Percentiles rank a stretch among this genome's conserved stretches.
These are phyloP conservation scores for Wickerhamomyces pijperi DNA, from an alignment of 805 yeast species.

Conservation along the genomic window DNA sequence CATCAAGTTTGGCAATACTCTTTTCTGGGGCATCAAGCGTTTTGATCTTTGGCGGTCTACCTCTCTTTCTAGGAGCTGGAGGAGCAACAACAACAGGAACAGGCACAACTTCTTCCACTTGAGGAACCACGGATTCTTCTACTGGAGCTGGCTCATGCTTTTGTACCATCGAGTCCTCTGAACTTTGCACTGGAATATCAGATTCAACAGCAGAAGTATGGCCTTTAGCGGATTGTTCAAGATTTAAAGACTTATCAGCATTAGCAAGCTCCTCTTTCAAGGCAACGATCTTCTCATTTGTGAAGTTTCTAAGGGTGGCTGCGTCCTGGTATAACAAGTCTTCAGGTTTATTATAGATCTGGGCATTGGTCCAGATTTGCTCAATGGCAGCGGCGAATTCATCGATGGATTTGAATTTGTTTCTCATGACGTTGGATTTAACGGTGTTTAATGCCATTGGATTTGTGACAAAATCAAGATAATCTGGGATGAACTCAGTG, in stretches of 20 bases:
- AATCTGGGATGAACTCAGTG: slow-evolving; percentile 66
- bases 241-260: too few species aligned
- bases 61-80: background rate
- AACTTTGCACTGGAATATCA: too few species aligned
- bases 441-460: slow-evolving; percentile 69
- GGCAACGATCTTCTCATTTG: slow-evolving; percentile 28
- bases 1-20: slow-evolving; percentile 5
- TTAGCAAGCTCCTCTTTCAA: slow-evolving; percentile 12
- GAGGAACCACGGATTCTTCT: background rate
- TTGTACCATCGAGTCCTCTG: slow-evolving; percentile 5
- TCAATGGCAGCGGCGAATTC: slow-evolving; percentile 48
- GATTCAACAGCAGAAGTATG: too few species aligned
- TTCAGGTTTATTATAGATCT: slow-evolving; percentile 61
- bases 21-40: background rate
- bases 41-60: slow-evolving; percentile 1
- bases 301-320: slow-evolving; percentile 39
- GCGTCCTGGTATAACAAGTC: slow-evolving; percentile 70
- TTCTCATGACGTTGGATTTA: slow-evolving; percentile 36
- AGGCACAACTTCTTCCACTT: background rate
- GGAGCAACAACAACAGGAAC: background rate
- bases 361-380: slow-evolving; percentile 70
- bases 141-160: slow-evolving; percentile 2
- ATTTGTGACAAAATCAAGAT: slow-evolving; percentile 55
- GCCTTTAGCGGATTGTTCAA: too few species aligned
- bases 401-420: slow-evolving; percentile 42